Evolutionary conservation across 2,329 filamentous ascomycete species (phyloP).

Genomic region (Colletotrichum sp.): DNA sequence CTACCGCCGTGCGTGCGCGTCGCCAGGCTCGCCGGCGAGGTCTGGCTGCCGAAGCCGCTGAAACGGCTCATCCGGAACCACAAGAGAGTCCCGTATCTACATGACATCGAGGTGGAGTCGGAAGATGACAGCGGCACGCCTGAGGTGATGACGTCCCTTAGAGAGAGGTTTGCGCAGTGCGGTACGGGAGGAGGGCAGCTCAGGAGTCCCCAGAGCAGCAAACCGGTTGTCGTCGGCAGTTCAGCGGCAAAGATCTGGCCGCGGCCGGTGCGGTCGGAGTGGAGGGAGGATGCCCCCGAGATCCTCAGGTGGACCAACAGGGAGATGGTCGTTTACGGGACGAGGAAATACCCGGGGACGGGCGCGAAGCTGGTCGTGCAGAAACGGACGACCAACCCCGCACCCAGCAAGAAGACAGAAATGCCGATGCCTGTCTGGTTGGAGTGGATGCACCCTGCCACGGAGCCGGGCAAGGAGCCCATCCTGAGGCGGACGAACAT

Average conservation of each 20-base stretch:
- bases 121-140: fast-evolving
- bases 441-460: not conserved
- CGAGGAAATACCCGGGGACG: not conserved
- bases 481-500: not conserved
- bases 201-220: not conserved
- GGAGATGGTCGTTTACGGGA: not conserved
- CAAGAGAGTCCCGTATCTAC: not conserved
- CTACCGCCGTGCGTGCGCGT: not conserved
- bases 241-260: not conserved
- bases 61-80: not conserved
- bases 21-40: not conserved
- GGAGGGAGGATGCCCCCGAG: not conserved
- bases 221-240: not conserved
- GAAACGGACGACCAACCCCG: not conserved
- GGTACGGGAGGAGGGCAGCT: not conserved
- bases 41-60: not conserved
- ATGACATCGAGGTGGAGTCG: not conserved
- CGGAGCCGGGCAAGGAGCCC: not conserved
- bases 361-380: not conserved
- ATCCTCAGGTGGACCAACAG: not conserved
- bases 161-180: not conserved
- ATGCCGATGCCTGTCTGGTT: not conserved
- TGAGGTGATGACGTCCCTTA: fast-evolving
- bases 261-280: not conserved
- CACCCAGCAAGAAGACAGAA: not conserved